Evolutionary conservation across 148 eudicot species (phyloP).

Genomic region (Fagopyrum tataricum): DNA sequence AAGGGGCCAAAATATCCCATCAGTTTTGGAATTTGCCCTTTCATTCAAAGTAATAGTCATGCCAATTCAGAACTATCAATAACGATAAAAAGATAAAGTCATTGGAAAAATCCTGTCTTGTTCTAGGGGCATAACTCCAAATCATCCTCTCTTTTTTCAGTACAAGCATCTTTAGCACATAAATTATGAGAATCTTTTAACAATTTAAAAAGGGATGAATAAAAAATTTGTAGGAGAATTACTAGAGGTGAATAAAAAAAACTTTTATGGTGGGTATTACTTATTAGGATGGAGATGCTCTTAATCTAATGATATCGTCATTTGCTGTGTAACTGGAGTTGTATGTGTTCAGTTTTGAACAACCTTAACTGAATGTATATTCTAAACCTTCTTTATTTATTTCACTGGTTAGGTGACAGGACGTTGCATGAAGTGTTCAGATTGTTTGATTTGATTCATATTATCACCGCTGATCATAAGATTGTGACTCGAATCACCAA

Average conservation of each 20-base stretch:
- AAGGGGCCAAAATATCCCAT: constrained; percentile 6
- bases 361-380: constrained; percentile 7
- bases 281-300: not conserved
- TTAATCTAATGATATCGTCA: not conserved
- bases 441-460: constrained; percentile 85
- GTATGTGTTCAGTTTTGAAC: not conserved
- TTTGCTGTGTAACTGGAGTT: not conserved
- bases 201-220: too few relatives aligned
- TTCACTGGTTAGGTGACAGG: constrained; percentile 51
- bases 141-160: not conserved
- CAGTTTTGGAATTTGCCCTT: not conserved
- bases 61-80: not conserved
- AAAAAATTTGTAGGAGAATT: too few relatives aligned
- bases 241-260: too few relatives aligned
- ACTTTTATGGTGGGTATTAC: too few relatives aligned
- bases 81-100: not conserved
- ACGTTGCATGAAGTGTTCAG: constrained; percentile 84
- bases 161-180: too few relatives aligned
- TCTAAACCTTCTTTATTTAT: not conserved
- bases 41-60: not conserved
- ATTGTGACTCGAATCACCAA: constrained; percentile 73
- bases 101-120: constrained; percentile 5
- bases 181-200: too few relatives aligned
- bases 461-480: constrained; percentile 75
- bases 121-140: not conserved